Evolutionary conservation across 2,329 filamentous ascomycete species (phyloP).

Genomic region (Dactylellina parvicollis): DNA sequence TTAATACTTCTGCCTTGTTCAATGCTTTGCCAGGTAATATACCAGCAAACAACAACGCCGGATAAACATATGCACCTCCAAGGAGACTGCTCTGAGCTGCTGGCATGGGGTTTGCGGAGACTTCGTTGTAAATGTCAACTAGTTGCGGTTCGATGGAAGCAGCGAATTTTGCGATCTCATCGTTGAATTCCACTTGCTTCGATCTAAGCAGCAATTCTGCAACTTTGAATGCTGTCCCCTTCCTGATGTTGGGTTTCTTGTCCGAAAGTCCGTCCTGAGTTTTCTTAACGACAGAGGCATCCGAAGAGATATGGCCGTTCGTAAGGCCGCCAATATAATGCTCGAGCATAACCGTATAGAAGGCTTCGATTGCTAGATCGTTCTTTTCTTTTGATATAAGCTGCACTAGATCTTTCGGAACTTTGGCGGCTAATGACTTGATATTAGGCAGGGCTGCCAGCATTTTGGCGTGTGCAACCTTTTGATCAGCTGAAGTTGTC

Average conservation of each 20-base stretch:
- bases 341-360: conserved; percentile 75
- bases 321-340: conserved; percentile 72
- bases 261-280: conserved; percentile 84
- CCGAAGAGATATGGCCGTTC: conserved; percentile 68
- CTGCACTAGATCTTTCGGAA: conserved; percentile 73
- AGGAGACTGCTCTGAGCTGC: conserved; percentile 85
- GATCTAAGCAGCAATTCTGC: conserved; percentile 75
- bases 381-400: conserved; percentile 86
- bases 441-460: conserved; percentile 72
- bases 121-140: conserved; percentile 78
- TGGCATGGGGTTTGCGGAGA: conserved; percentile 77
- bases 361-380: conserved; percentile 79
- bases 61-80: conserved; percentile 78
- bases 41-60: conserved; percentile 69
- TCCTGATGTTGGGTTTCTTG: conserved; percentile 80
- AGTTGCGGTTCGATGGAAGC: conserved; percentile 69
- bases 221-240: conserved; percentile 79
- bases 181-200: conserved; percentile 64
- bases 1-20: conserved; percentile 72
- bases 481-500: conserved; percentile 83
- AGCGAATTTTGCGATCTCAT: conserved; percentile 66
- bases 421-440: conserved; percentile 71
- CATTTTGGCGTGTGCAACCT: conserved; percentile 83
- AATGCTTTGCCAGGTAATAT: conserved; percentile 61
- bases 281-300: conserved; percentile 74